Evolutionary conservation across 192 early-diverging fungal genomes (phyloP), one percentile per base, ranked within the genome.

Genomic region (Coemansia sp.): DNA sequence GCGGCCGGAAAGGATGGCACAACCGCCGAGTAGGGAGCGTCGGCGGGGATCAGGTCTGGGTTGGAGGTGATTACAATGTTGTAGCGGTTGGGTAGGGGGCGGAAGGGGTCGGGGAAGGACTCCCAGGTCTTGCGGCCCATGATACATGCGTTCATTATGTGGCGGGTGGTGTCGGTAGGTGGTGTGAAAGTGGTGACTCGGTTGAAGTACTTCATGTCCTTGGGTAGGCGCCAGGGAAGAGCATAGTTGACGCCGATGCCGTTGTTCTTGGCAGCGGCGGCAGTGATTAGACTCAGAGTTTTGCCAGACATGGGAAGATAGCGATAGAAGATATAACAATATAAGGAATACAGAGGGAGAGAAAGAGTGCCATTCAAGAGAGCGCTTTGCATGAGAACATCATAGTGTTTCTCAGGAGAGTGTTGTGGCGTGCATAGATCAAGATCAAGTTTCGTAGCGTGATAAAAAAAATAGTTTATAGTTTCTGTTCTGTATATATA

Each of bases 121-220:
- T 96, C 93, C 96, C 96, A 99, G 20, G 95, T 97, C 22, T 84
- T 80, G 49, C 96, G 88, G 49, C 97, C 97, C 94, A 99, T 95
- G 71, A 99, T 93, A 49, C 94, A 92, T 1, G 90, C 92, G 77
- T 99, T 99, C 70, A 79, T 79, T 8, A 62, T 4, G 6, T 41
- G 33, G 11, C 57, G 60, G 20, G 55, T 15, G 12, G 11, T 13
- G 31, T 41, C 54, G 47, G 29, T 20, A 10, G 66, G 49, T 67
- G 65, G 46, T 38, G 46, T 34, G 29, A 65, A 34, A 3, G 66
- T 63, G 5, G 97, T 96, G 15, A 94, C 74, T 16, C 71, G 63
- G 49, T 85, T 86, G 74, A 99, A 99, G 78, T 88, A 96, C 18
- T 77, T 80, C 91, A 97, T 91, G 76, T 99, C 97, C 49, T 86